These are phyloP conservation scores for Gossypium raimondii DNA, from an alignment of 345 rosid genomes.

Conservation along the genomic window DNA sequence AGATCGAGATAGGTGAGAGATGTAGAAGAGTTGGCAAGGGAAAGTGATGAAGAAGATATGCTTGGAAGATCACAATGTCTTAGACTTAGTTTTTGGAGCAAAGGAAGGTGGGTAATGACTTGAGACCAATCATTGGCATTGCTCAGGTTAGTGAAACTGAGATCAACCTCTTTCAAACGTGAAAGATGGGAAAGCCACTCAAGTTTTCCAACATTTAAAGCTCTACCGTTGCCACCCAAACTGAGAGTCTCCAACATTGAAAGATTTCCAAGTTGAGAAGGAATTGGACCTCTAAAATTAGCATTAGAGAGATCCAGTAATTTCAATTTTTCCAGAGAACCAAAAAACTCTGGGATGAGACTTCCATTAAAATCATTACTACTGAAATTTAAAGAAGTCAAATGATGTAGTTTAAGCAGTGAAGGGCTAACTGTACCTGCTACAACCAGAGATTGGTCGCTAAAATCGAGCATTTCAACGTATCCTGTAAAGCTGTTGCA, in stretches of 20 bases:
- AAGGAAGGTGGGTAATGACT: neutral
- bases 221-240: constrained; percentile 11
- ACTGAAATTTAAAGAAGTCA: constrained; percentile 35
- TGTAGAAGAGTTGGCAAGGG: no score
- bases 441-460: neutral
- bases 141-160: neutral
- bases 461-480: neutral
- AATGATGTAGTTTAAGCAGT: constrained; percentile 28
- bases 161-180: neutral
- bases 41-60: no score
- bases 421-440: constrained; percentile 40
- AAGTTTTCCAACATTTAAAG: neutral
- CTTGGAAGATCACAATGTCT: no score
- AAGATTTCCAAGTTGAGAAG: constrained; percentile 33
- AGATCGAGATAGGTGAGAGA: no score
- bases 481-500: neutral
- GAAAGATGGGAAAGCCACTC: neutral
- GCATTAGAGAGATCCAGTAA: constrained; percentile 39
- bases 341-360: constrained; percentile 30
- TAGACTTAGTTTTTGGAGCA: neutral
- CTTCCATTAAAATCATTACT: constrained; percentile 27
- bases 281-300: constrained; percentile 34
- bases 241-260: constrained; percentile 39
- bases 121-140: neutral
- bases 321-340: constrained; percentile 22